phyloP scores from a whole-genome alignment of 164 flowering plant genomes.

The Kalanchoe fedtschenkoi region DNA sequence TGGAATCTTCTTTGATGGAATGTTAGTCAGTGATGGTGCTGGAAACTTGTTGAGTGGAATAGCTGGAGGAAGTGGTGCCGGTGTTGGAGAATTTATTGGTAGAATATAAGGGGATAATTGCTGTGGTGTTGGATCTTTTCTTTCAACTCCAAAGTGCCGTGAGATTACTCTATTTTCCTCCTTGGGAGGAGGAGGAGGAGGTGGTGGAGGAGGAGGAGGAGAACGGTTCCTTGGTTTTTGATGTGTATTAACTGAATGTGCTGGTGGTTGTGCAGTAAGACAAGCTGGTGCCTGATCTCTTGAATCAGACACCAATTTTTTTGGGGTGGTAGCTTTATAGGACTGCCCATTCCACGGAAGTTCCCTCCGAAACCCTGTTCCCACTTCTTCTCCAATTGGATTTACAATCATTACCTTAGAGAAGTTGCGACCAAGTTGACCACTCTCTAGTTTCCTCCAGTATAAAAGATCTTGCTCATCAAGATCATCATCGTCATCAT shows the following conservation, averaged over 20 bases:
- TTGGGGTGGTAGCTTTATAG: background rate
- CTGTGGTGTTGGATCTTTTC: background rate
- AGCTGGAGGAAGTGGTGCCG: background rate
- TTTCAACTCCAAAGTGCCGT: background rate
- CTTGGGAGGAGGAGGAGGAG: background rate
- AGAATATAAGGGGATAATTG: background rate
- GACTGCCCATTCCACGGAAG: background rate
- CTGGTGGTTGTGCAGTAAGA: background rate
- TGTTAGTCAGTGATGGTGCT: constrained; percentile 16
- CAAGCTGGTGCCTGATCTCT: background rate
- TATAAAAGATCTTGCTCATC: constrained; percentile 57
- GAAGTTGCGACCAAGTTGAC: constrained; percentile 15
- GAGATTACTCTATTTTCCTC: background rate
- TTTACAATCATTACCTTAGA: constrained; percentile 16
- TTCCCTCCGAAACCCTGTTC: background rate
- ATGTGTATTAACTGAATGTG: background rate
- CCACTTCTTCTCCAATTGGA: constrained; percentile 18
- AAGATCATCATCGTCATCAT: constrained; percentile 23
- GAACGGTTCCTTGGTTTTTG: background rate
- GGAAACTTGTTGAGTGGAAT: constrained; percentile 13
- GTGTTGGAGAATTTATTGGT: background rate
- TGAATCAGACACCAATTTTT: background rate
- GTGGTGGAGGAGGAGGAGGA: background rate
- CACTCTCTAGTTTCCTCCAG: constrained; percentile 37
- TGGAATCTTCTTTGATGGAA: constrained; percentile 1